A percentile compares a stretch with the other conserved stretches of the same genome.
phyloP scores from a whole-genome alignment of 2,329 filamentous ascomycete genomes.

The Pseudogymnoascus sp. region DNA sequence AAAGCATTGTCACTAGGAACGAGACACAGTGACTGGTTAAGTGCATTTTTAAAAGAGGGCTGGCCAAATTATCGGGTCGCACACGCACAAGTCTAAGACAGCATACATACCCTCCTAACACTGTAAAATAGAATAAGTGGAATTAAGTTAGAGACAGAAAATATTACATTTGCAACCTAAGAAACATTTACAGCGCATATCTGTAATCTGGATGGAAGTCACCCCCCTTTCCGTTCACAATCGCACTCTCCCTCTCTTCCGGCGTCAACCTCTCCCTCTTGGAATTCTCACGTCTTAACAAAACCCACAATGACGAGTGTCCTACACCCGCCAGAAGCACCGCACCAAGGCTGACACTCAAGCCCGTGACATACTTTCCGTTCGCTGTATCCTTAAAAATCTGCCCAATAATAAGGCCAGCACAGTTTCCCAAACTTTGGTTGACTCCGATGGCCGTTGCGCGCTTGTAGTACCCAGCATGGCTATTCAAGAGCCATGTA shows the following conservation, averaged over 20 bases:
- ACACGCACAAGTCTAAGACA: too few species aligned
- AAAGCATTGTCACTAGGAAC: too few species aligned
- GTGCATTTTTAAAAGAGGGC: too few species aligned
- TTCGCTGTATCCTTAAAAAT: conserved; percentile 15
- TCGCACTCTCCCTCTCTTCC: conserved; percentile 21
- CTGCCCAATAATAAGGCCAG: conserved; percentile 27
- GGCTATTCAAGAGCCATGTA: conserved; percentile 41
- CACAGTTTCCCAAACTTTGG: conserved; percentile 39
- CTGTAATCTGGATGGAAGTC: conserved; percentile 24
- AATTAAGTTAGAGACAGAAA: neutral
- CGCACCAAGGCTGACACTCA: conserved; percentile 22
- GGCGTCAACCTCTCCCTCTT: conserved; percentile 18
- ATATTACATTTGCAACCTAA: neutral
- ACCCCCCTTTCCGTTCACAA: conserved; percentile 19
- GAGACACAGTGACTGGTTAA: too few species aligned
- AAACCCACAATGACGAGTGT: conserved; percentile 18
- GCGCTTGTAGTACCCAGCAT: conserved; percentile 39
- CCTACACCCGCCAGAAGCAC: conserved; percentile 20
- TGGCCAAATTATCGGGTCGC: too few species aligned
- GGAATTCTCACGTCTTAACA: conserved; percentile 20
- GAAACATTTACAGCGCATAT: conserved; percentile 18
- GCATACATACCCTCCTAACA: too few species aligned
- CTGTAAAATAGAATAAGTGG: neutral
- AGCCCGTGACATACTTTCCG: conserved; percentile 22
- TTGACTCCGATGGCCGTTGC: conserved; percentile 41